Evolutionary conservation across 768 basidiomycete genomes (phyloP).

Genomic region (Pholiota microspora): DNA sequence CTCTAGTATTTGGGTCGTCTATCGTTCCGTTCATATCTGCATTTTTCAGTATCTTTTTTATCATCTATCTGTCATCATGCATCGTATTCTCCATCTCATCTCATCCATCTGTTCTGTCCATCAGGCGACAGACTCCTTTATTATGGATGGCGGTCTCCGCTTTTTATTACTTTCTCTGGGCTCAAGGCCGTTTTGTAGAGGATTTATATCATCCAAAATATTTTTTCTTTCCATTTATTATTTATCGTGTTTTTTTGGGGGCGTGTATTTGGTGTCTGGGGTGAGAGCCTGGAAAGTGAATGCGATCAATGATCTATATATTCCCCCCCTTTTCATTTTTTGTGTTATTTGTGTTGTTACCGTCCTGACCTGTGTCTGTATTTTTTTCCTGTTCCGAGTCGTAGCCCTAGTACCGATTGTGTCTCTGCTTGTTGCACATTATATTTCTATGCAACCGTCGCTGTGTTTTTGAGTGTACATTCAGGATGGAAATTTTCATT

Average conservation of each 20-base stretch:
- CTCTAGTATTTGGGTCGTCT: conserved; percentile 1
- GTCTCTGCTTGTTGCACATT: conserved; percentile 8
- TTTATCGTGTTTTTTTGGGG: background rate
- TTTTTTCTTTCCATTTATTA: background rate
- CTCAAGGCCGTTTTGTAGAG: background rate
- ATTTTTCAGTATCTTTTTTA: conserved; percentile 6
- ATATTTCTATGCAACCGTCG: conserved; percentile 8
- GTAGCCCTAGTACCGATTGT: conserved; percentile 3
- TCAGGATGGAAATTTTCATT: background rate
- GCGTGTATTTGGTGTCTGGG: too few relatives aligned
- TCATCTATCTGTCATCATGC: background rate
- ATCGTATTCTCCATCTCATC: background rate
- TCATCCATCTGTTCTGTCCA: background rate
- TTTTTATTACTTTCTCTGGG: background rate
- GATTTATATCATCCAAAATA: background rate
- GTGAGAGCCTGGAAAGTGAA: too few relatives aligned
- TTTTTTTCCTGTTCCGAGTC: background rate
- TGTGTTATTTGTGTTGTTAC: background rate
- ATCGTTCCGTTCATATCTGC: conserved; percentile 1
- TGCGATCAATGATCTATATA: background rate
- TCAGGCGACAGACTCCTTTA: background rate
- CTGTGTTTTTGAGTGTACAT: conserved; percentile 4
- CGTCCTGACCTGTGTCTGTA: background rate
- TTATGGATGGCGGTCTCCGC: background rate
- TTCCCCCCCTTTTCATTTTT: background rate